phyloP scores from a whole-genome alignment of 2,329 filamentous ascomycete genomes.

The Cryphonectria naterciae region DNA sequence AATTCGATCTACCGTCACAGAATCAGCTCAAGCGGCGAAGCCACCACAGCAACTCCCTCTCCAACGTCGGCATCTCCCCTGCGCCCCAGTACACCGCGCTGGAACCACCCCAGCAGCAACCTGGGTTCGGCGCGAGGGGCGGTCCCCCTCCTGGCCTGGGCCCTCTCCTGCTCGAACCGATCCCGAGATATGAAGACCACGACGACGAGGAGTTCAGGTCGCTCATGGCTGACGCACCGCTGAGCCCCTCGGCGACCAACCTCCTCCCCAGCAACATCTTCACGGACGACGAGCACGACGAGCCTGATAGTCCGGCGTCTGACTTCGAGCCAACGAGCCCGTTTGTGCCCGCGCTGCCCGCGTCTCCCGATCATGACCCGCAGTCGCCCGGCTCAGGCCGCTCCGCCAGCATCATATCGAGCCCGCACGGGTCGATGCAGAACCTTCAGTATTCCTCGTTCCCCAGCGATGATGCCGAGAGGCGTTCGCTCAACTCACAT shows the following conservation, averaged over 20 bases:
- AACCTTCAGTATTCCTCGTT: conserved; percentile 60
- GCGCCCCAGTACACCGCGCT: conserved; percentile 47
- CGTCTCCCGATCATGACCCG: conserved; percentile 49
- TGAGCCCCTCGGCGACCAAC: conserved; percentile 77
- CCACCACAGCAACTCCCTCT: conserved; percentile 52
- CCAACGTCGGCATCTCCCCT: conserved; percentile 46
- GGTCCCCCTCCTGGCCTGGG: conserved; percentile 41
- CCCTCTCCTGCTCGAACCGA: conserved; percentile 41
- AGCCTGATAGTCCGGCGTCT: conserved; percentile 57
- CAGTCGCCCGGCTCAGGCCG: conserved; percentile 66
- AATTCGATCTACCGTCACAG: conserved; percentile 49
- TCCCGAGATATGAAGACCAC: conserved; percentile 52
- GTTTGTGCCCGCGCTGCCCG: conserved; percentile 39
- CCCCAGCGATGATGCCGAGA: conserved; percentile 49
- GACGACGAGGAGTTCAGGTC: conserved; percentile 67
- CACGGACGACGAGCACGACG: conserved; percentile 62
- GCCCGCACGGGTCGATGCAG: conserved; percentile 63
- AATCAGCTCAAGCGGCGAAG: conserved; percentile 53
- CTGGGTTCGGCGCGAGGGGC: conserved; percentile 15
- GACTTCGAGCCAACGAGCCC: conserved; percentile 40
- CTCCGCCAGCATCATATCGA: conserved; percentile 62
- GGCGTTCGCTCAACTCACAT: conserved; percentile 43
- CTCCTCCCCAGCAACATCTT: conserved; percentile 72
- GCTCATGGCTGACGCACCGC: conserved; percentile 66
- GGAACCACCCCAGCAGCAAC: conserved; percentile 26